These are phyloP conservation scores for Hippophae tibetana DNA, from an alignment of 306 rosid genomes.

Conservation along the genomic window DNA sequence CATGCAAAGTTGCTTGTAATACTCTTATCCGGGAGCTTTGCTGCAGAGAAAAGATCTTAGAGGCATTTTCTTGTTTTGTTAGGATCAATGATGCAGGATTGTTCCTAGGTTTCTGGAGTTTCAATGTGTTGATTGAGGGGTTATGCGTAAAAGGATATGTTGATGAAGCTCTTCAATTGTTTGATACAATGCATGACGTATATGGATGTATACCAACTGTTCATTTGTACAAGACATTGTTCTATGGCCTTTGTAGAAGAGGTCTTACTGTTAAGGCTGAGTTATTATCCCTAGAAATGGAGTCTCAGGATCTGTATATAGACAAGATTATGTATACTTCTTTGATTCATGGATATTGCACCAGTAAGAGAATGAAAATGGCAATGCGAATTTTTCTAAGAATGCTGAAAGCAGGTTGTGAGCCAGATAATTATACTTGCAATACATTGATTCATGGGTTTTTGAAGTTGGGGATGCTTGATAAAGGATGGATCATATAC, in stretches of 20 bases:
- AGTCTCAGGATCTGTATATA: conserved; percentile 26
- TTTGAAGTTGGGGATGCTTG: conserved; percentile 24
- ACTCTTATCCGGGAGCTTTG: conserved; percentile 22
- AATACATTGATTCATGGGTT: conserved; percentile 36
- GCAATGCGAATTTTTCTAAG: conserved; percentile 36
- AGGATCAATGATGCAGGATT: conserved; percentile 18
- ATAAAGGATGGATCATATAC: conserved; percentile 32
- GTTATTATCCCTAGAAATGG: conserved; percentile 30
- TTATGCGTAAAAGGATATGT: conserved; percentile 28
- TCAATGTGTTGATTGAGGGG: conserved; percentile 28
- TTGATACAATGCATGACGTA: conserved; percentile 23
- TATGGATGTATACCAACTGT: conserved; percentile 20
- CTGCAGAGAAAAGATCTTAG: conserved; percentile 22
- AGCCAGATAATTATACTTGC: conserved; percentile 30
- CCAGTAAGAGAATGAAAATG: conserved; percentile 32
- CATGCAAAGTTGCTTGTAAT: conserved; percentile 23
- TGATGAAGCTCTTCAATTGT: conserved; percentile 36
- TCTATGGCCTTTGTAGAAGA: conserved; percentile 38
- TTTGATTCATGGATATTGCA: conserved; percentile 31
- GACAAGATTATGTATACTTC: conserved; percentile 38
- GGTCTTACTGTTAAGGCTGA: conserved; percentile 33
- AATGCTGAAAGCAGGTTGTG: conserved; percentile 33
- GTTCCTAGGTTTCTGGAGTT: conserved; percentile 21
- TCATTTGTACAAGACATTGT: conserved; percentile 32
- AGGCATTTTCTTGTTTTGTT: conserved; percentile 27